Conservation (phyloP, 129 eudicot genomes). For the Flaveria ramosissima region DNA sequence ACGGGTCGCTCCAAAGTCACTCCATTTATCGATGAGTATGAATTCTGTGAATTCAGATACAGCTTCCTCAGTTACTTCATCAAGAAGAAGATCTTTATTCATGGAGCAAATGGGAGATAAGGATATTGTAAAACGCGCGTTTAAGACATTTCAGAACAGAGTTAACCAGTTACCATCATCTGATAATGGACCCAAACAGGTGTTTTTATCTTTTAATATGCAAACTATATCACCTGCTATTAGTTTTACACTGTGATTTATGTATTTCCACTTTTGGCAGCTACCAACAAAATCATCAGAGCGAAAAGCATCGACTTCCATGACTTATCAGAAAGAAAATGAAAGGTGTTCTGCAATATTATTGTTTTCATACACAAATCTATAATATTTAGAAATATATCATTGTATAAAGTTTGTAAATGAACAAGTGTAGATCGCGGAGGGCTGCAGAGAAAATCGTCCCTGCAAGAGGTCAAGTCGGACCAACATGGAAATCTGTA, state of each 20-base stretch:
- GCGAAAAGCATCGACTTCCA: slow-evolving; percentile 45
- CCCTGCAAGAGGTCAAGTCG: slow-evolving; percentile 48
- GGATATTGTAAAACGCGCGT: slow-evolving; percentile 87
- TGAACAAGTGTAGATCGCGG: slow-evolving; percentile 43
- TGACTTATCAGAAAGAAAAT: slow-evolving; percentile 51
- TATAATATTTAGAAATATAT: not conserved
- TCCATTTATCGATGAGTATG: slow-evolving; percentile 73
- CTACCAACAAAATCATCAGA: slow-evolving; percentile 41
- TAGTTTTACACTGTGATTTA: not conserved
- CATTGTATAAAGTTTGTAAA: not conserved
- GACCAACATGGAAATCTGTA: slow-evolving; percentile 55
- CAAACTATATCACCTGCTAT: not conserved
- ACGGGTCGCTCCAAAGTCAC: slow-evolving; percentile 52
- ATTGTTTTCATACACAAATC: not conserved
- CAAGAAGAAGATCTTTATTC: slow-evolving; percentile 64
- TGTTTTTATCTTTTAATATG: slow-evolving; percentile 21
- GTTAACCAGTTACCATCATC: slow-evolving; percentile 46
- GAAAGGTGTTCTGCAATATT: slow-evolving; percentile 51
- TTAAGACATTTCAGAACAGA: slow-evolving; percentile 74
- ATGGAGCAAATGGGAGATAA: slow-evolving; percentile 99
- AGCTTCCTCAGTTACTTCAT: slow-evolving; percentile 45
- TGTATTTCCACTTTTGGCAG: slow-evolving; percentile 34
- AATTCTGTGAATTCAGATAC: slow-evolving; percentile 51
- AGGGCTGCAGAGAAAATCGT: slow-evolving; percentile 51
- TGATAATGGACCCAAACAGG: slow-evolving; percentile 52